phyloP scores from a whole-genome alignment of 805 yeast genomes.

The Nakazawaea ernobii region DNA sequence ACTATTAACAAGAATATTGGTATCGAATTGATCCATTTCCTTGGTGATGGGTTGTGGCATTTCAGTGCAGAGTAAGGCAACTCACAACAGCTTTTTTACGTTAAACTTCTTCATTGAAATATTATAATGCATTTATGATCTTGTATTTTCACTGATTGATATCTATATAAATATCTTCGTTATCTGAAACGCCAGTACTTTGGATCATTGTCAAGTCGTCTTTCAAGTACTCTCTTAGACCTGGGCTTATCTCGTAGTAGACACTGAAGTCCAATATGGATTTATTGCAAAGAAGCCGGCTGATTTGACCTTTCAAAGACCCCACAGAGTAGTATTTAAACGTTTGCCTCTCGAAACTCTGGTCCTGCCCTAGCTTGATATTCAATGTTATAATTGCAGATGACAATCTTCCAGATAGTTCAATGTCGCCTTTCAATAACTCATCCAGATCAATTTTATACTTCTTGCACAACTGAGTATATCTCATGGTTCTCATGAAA shows the following conservation, averaged over 20 bases:
- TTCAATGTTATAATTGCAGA: background rate
- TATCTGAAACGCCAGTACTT: slow-evolving; percentile 15
- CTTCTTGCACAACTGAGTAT: slow-evolving; percentile 34
- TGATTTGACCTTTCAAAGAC: slow-evolving; percentile 22
- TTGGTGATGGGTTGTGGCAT: slow-evolving; percentile 88
- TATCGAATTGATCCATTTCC: slow-evolving; percentile 72
- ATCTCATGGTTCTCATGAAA: slow-evolving; percentile 22
- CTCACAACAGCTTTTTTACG: background rate
- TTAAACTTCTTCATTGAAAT: background rate
- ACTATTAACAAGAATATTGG: slow-evolving; percentile 83
- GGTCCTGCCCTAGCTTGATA: background rate
- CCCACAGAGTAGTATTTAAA: slow-evolving; percentile 18
- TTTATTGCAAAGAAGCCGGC: slow-evolving; percentile 12
- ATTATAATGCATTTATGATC: background rate
- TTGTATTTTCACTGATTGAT: background rate
- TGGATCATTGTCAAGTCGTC: slow-evolving; percentile 20
- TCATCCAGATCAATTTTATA: slow-evolving; percentile 23
- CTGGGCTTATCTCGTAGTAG: slow-evolving; percentile 16
- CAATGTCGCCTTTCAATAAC: background rate
- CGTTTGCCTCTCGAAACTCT: background rate
- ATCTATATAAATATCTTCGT: slow-evolving; percentile 1
- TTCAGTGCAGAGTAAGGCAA: slow-evolving; percentile 41
- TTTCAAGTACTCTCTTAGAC: slow-evolving; percentile 15
- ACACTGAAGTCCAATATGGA: slow-evolving; percentile 15
- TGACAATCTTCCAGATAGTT: background rate